Evolutionary conservation across 805 yeast species (phyloP).

Genomic region (Candida maesae): DNA sequence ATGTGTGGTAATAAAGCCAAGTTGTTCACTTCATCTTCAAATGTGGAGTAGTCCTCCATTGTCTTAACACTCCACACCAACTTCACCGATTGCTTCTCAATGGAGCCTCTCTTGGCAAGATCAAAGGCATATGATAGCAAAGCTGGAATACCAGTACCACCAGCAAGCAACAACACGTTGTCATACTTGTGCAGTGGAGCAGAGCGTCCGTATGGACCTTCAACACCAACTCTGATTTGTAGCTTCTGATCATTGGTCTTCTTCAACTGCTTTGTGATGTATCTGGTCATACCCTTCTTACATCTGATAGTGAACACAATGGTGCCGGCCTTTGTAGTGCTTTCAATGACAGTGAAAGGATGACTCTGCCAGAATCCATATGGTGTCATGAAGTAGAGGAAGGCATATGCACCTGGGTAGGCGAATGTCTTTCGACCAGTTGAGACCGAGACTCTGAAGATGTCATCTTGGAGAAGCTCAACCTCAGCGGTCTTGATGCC

Average conservation of each 20-base stretch:
- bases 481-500: constrained; percentile 25
- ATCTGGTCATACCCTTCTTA: constrained; percentile 25
- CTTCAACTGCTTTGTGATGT: constrained; percentile 30
- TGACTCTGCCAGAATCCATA: constrained; percentile 63
- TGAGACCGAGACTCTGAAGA: constrained; percentile 40
- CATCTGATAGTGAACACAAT: constrained; percentile 40
- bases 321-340: constrained; percentile 38
- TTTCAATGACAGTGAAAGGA: constrained; percentile 61
- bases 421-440: constrained; percentile 37
- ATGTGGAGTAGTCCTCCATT: constrained; percentile 45
- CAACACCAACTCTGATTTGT: constrained; percentile 40
- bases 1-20: constrained; percentile 23
- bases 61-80: constrained; percentile 65
- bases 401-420: constrained; percentile 53
- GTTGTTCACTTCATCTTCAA: constrained; percentile 38
- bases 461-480: constrained; percentile 33
- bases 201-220: constrained; percentile 61
- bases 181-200: constrained; percentile 37
- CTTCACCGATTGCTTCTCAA: constrained; percentile 33
- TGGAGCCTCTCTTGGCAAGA: constrained; percentile 22
- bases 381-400: constrained; percentile 50
- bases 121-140: constrained; percentile 39
- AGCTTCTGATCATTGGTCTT: constrained; percentile 27
- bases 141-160: constrained; percentile 55
- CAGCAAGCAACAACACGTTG: constrained; percentile 41